A percentile compares a stretch with the other conserved stretches of the same genome.
Evolutionary conservation across 345 rosid species (phyloP).

Genomic region (Gossypium anomalum): DNA sequence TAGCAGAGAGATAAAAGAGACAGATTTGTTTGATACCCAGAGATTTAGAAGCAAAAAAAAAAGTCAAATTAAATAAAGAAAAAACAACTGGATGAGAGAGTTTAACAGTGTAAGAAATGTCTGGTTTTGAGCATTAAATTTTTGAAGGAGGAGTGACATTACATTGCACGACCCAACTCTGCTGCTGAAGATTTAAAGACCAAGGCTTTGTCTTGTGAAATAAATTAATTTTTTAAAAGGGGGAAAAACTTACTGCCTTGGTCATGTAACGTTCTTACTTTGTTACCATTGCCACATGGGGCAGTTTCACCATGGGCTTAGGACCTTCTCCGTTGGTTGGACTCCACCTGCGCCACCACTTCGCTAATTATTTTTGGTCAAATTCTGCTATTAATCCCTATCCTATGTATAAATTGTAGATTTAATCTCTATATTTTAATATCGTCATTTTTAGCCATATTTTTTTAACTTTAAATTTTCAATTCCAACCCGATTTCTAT

Average conservation of each 20-base stretch:
- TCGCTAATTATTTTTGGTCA: neutral
- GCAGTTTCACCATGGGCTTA: neutral
- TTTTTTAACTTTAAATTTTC: too few relatives aligned
- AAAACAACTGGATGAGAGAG: constrained; percentile 8
- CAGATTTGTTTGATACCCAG: constrained; percentile 9
- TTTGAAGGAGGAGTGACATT: constrained; percentile 17
- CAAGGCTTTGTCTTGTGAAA: constrained; percentile 19
- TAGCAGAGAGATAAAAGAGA: constrained; percentile 19
- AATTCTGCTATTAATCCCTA: too few relatives aligned
- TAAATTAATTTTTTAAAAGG: neutral
- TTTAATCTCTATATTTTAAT: neutral
- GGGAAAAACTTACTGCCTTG: neutral
- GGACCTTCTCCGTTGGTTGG: constrained; percentile 4
- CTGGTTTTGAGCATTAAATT: constrained; percentile 29
- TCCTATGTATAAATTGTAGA: neutral
- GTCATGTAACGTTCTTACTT: neutral
- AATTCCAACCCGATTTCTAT: too few relatives aligned
- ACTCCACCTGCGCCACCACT: neutral
- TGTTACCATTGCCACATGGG: constrained; percentile 13
- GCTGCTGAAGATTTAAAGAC: constrained; percentile 14
- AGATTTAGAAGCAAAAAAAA: constrained; percentile 1
- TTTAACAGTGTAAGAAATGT: constrained; percentile 15
- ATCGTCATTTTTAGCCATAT: accelerated
- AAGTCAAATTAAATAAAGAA: neutral
- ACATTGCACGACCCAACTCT: constrained; percentile 11